Evolutionary conservation across 2,329 filamentous ascomycete species (phyloP), one percentile per base, ranked within the genome.

Genomic region (Stagonosporopsis chrysanthemi): DNA sequence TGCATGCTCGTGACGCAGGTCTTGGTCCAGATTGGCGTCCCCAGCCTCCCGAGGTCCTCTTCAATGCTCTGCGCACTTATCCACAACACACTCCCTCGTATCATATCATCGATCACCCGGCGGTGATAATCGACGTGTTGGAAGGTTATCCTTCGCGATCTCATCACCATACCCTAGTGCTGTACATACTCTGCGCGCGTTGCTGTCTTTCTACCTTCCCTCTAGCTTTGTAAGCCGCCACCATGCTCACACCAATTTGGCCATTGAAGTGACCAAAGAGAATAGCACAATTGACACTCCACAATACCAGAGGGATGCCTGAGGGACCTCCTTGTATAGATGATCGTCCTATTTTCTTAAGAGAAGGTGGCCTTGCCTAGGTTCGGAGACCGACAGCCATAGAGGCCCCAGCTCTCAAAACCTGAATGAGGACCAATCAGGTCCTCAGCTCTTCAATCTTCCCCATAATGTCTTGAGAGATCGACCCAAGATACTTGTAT

Each of bases 351-450:
- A 14, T 6, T 31, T n/a, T 39, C 12, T 17, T 23, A 12, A 35
- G 22, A 31, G 11, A 39, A 7, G 15, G 23, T 11, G 24, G 33
- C 43, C 26, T 33, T 36, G 8, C 39, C 19, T 29, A 51, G 26
- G 31, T 19, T 57, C 54, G 54, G 54, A 38, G 39, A 52, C 54
- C 54, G 54, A 52, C 8, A 41, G 17, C 15, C 26, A 35, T 5
- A 19, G 24, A 5, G 31, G 15, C 39, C 36, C 22, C 33, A 11
- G 22, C 24, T 15, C 17, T 14, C 39, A 17, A 42, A 17, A 14
- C 11, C 19, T 35, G n/a, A n/a, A 3, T 15, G 15, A 17, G 26
- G 7, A 28, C 24, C 11, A 33, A 17, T 4, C 19, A 19, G 29
- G 24, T 19, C 17, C 8, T 8, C 19, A 24, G 40, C 7, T 23